phyloP scores from a whole-genome alignment of 306 rosid species.

The Vicia villosa region DNA sequence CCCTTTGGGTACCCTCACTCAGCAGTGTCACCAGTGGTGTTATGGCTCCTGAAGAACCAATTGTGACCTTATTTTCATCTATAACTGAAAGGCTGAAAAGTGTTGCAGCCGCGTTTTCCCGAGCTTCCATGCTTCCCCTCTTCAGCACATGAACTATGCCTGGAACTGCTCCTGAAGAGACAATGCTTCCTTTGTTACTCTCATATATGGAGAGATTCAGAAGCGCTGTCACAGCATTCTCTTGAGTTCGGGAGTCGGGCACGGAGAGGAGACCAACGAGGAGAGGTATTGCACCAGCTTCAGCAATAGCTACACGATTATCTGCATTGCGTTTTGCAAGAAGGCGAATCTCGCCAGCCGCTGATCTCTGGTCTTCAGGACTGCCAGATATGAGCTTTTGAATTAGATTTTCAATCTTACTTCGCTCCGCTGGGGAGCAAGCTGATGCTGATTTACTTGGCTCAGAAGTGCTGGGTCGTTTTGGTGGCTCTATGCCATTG shows the following conservation, averaged over 20 bases:
- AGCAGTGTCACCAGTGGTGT: constrained; percentile 84
- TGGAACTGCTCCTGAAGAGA: constrained; percentile 84
- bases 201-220: constrained; percentile 95
- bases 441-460: constrained; percentile 67
- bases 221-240: constrained; percentile 97
- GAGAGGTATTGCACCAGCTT: constrained; percentile 95
- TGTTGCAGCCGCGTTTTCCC: constrained; percentile 98
- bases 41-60: constrained; percentile 89
- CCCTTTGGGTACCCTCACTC: constrained; percentile 94
- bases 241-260: constrained; percentile 93
- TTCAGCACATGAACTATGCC: constrained; percentile 90
- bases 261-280: constrained; percentile 77
- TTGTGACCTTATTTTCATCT: constrained; percentile 84
- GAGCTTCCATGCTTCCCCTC: constrained; percentile 98
- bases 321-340: constrained; percentile 97
- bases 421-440: constrained; percentile 77
- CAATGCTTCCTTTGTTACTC: constrained; percentile 85
- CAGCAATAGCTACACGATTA: constrained; percentile 96
- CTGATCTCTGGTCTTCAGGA: constrained; percentile 85
- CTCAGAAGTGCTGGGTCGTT: constrained; percentile 68
- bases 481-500: constrained; percentile 92
- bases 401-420: constrained; percentile 71
- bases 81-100: constrained; percentile 98
- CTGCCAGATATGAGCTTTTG: constrained; percentile 63
- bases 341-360: constrained; percentile 96